Percentiles rank a stretch among this genome's conserved stretches.
Conservation (phyloP, 768 basidiomycete species). For the Leccinum incarnatum region DNA sequence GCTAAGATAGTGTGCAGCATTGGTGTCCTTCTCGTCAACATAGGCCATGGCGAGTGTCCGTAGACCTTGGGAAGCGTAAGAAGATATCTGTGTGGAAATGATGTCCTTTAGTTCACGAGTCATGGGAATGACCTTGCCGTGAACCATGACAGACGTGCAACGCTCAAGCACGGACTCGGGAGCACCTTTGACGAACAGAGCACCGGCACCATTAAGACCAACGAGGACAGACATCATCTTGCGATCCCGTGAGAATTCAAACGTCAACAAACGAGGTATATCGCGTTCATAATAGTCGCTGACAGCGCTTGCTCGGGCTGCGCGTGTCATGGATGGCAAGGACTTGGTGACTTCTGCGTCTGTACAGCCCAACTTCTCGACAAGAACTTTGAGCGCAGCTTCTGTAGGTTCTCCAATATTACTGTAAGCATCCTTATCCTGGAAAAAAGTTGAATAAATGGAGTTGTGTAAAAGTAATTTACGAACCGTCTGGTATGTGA, state of each 20-base stretch:
- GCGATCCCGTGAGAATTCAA: slow-evolving; percentile 97
- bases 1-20: slow-evolving; percentile 78
- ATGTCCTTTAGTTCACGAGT: slow-evolving; percentile 55
- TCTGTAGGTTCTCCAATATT: slow-evolving; percentile 97
- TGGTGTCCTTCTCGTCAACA: slow-evolving; percentile 70
- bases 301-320: slow-evolving; percentile 74
- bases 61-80: slow-evolving; percentile 80
- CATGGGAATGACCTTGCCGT: slow-evolving; percentile 63
- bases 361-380: slow-evolving; percentile 86
- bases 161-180: slow-evolving; percentile 93
- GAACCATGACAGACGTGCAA: slow-evolving; percentile 70
- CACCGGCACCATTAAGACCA: slow-evolving; percentile 60
- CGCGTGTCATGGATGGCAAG: slow-evolving; percentile 52
- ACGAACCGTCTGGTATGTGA: slow-evolving; percentile 76
- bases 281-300: slow-evolving; percentile 77
- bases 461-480: neutral
- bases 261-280: slow-evolving; percentile 83
- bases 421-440: slow-evolving; percentile 78
- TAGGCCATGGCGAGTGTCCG: slow-evolving; percentile 92
- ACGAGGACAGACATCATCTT: slow-evolving; percentile 99
- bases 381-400: slow-evolving; percentile 92
- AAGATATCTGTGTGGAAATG: slow-evolving; percentile 62
- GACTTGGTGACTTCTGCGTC: slow-evolving; percentile 57
- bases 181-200: slow-evolving; percentile 92
- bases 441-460: slow-evolving; percentile 7